phyloP scores from a whole-genome alignment of 768 basidiomycete species.

The Mycena maculata region DNA sequence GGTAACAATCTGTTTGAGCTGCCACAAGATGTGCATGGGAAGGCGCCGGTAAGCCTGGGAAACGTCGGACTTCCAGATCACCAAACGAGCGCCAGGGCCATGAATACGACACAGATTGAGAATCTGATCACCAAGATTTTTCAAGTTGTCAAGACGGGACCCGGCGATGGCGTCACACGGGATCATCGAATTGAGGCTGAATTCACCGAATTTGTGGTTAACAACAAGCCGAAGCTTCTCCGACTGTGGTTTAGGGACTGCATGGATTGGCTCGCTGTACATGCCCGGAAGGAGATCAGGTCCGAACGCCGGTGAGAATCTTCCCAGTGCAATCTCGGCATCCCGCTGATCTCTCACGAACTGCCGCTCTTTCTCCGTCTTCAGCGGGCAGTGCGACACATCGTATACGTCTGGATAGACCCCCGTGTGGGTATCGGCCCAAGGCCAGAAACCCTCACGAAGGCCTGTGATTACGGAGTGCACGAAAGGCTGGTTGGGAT shows the following conservation, averaged over 20 bases:
- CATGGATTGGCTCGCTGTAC: constrained; percentile 52
- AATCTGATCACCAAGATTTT: constrained; percentile 43
- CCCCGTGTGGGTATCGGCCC: constrained; percentile 39
- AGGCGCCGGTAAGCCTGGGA: constrained; percentile 42
- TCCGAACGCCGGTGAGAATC: constrained; percentile 48
- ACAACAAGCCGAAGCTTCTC: constrained; percentile 51
- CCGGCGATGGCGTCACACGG: constrained; percentile 33
- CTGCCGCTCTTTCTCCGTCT: constrained; percentile 27
- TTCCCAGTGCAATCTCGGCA: constrained; percentile 36
- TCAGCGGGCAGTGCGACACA: constrained; percentile 34
- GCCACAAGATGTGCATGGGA: constrained; percentile 45
- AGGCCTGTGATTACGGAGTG: constrained; percentile 45
- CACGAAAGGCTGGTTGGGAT: constrained; percentile 58
- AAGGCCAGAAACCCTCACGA: constrained; percentile 59
- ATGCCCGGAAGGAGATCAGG: constrained; percentile 55
- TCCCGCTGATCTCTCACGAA: constrained; percentile 45
- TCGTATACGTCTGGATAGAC: constrained; percentile 41
- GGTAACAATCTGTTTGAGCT: constrained; percentile 43
- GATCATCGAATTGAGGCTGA: constrained; percentile 52
- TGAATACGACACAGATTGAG: constrained; percentile 26
- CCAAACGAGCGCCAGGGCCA: constrained; percentile 31
- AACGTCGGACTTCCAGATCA: constrained; percentile 54
- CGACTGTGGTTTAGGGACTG: constrained; percentile 49
- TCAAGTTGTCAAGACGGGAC: constrained; percentile 48
- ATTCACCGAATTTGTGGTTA: constrained; percentile 50